phyloP scores from a whole-genome alignment of 2,329 filamentous ascomycete genomes.

The Verticillium longisporum region DNA sequence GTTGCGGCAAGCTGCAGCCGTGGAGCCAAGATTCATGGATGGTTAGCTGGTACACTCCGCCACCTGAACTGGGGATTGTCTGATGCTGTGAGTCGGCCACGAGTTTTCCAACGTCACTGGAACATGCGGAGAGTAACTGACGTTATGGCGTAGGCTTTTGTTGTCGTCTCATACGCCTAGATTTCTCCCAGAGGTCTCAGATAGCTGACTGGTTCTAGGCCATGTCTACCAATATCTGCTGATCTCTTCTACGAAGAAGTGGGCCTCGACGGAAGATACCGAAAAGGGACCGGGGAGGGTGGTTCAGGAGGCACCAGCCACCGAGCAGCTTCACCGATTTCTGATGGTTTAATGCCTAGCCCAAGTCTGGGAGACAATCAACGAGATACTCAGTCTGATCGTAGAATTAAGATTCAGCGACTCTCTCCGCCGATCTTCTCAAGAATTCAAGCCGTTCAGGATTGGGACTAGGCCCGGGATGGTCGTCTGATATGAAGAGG shows the following conservation, averaged over 20 bases:
- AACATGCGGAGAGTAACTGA: background rate
- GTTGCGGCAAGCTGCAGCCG: conserved; percentile 32
- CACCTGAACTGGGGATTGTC: conserved; percentile 21
- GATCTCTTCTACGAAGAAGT: background rate
- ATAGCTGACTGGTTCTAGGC: conserved; percentile 3
- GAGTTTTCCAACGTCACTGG: too few species aligned
- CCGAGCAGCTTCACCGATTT: background rate
- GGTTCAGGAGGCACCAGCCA: too few species aligned
- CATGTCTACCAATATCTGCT: background rate
- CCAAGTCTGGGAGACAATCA: too few species aligned
- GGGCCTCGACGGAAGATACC: background rate
- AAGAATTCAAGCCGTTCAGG: too few species aligned
- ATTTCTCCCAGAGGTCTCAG: conserved; percentile 5
- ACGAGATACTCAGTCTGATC: too few species aligned
- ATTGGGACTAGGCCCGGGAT: too few species aligned
- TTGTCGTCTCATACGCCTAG: conserved; percentile 4
- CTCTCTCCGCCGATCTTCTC: too few species aligned
- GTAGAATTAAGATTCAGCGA: too few species aligned
- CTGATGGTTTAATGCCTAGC: background rate
- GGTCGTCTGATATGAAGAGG: too few species aligned
- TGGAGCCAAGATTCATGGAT: conserved; percentile 23
- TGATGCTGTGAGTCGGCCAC: conserved; percentile 14
- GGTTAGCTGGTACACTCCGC: conserved; percentile 22
- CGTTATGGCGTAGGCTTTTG: background rate
- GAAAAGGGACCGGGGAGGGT: too few species aligned